A percentile compares a stretch with the other conserved stretches of the same genome.
These are phyloP conservation scores for Ceratobasidium sp. DNA, from an alignment of 1,284 basidiomycete genomes.

Conservation along the genomic window DNA sequence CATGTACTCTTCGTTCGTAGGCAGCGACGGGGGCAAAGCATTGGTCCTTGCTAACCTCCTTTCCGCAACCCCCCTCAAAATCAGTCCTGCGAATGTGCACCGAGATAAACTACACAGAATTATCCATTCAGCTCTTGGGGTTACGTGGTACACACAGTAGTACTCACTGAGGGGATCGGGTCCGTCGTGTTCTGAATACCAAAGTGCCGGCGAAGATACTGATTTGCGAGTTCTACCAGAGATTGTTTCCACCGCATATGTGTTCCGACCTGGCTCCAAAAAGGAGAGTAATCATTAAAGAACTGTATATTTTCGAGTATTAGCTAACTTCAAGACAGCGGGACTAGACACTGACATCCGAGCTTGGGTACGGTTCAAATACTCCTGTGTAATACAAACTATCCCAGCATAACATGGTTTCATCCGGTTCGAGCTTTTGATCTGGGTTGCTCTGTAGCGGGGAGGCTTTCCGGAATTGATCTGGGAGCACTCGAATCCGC, in stretches of 20 bases:
- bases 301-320: slow-evolving; percentile 12
- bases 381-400: slow-evolving; percentile 58
- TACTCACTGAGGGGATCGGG: slow-evolving; percentile 10
- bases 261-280: slow-evolving; percentile 38
- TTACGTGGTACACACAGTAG: not conserved
- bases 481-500: not conserved
- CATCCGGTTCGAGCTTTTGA: slow-evolving; percentile 55
- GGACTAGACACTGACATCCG: slow-evolving; percentile 19
- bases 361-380: slow-evolving; percentile 46
- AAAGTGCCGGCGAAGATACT: slow-evolving; percentile 40
- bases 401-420: slow-evolving; percentile 61
- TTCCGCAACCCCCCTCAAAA: slow-evolving; percentile 55
- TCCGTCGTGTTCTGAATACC: slow-evolving; percentile 1
- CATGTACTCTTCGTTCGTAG: slow-evolving; percentile 63
- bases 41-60: slow-evolving; percentile 49
- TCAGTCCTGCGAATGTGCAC: slow-evolving; percentile 69
- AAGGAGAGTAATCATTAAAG: slow-evolving; percentile 35
- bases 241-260: slow-evolving; percentile 39
- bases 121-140: not conserved
- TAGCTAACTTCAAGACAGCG: not conserved
- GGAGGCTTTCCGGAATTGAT: not conserved
- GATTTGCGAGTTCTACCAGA: slow-evolving; percentile 31
- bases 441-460: slow-evolving; percentile 1
- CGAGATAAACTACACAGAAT: slow-evolving; percentile 59
- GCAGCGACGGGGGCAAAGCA: slow-evolving; percentile 67